phyloP scores from a whole-genome alignment of 208 protist species.

The Vickermania ingenoplastis region DNA sequence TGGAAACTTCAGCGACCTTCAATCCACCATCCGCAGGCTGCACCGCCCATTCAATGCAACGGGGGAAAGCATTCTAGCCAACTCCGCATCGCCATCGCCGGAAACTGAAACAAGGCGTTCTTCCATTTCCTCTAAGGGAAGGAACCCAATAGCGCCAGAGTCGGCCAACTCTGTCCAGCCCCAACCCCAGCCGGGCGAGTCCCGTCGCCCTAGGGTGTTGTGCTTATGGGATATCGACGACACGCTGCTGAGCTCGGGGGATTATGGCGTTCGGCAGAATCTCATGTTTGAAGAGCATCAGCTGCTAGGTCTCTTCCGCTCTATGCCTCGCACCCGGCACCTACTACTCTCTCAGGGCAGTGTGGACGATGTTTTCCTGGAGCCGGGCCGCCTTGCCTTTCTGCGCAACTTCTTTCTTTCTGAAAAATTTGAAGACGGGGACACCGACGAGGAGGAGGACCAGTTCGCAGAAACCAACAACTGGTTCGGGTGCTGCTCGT shows the following conservation, averaged over 20 bases:
- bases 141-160: too few relatives aligned
- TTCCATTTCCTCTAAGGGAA: too few relatives aligned
- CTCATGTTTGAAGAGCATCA: constrained; percentile 40
- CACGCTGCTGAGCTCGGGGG: constrained; percentile 58
- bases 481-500: background rate
- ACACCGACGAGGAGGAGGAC: background rate
- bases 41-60: background rate
- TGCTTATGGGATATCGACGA: constrained; percentile 85
- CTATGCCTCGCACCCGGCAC: constrained; percentile 27
- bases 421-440: background rate
- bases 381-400: constrained; percentile 26
- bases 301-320: constrained; percentile 32
- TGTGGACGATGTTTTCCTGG: constrained; percentile 72
- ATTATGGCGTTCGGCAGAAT: constrained; percentile 48
- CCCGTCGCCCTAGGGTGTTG: constrained; percentile 18
- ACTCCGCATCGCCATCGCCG: too few relatives aligned
- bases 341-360: constrained; percentile 78
- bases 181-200: too few relatives aligned
- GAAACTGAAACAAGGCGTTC: too few relatives aligned
- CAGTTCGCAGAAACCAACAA: background rate
- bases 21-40: background rate
- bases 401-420: constrained; percentile 26
- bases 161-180: too few relatives aligned
- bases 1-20: constrained; percentile 13
- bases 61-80: too few relatives aligned